A percentile compares a stretch with the other conserved stretches of the same genome.
These are phyloP conservation scores for Hypoxylon subgilvum DNA, from an alignment of 495 filamentous ascomycete genomes.

Conservation along the genomic window DNA sequence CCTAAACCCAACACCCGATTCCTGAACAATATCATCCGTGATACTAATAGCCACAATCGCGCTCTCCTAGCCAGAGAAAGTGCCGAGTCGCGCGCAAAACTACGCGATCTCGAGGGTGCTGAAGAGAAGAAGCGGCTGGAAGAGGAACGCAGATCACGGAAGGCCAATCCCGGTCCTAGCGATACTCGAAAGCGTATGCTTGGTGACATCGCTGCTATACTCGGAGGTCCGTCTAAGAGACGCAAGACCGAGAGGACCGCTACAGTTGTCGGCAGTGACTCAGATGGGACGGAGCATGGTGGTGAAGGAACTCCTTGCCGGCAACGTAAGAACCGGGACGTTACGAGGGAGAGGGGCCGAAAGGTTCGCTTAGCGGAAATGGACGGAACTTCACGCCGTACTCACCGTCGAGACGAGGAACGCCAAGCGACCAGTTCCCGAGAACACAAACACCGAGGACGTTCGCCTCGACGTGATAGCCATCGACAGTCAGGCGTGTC, in stretches of 20 bases:
- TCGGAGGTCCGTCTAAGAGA: conserved; percentile 50
- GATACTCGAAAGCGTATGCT: conserved; percentile 60
- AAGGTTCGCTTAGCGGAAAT: conserved; percentile 8
- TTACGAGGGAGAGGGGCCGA: conserved; percentile 10
- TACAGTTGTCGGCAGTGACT: conserved; percentile 11
- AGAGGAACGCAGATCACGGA: conserved; percentile 48
- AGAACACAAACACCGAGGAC: conserved; percentile 38
- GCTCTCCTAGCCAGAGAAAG: conserved; percentile 83
- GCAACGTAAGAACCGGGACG: not conserved
- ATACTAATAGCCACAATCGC: conserved; percentile 88
- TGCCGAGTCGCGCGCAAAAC: conserved; percentile 57
- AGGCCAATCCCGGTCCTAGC: conserved; percentile 43
- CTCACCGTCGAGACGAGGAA: conserved; percentile 16
- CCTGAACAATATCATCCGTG: conserved; percentile 83
- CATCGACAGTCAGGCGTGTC: conserved; percentile 6
- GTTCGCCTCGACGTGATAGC: conserved; percentile 38
- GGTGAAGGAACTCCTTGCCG: conserved; percentile 11
- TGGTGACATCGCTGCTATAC: conserved; percentile 59
- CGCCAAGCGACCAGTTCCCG: conserved; percentile 18
- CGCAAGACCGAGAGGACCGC: conserved; percentile 34
- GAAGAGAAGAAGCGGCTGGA: conserved; percentile 49
- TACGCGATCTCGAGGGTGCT: conserved; percentile 51
- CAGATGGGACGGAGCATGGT: conserved; percentile 1
- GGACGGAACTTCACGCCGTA: conserved; percentile 1
- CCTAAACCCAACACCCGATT: conserved; percentile 93